These are phyloP conservation scores for Nymphaea colorata DNA, from an alignment of 164 flowering plant species.

Conservation along the genomic window DNA sequence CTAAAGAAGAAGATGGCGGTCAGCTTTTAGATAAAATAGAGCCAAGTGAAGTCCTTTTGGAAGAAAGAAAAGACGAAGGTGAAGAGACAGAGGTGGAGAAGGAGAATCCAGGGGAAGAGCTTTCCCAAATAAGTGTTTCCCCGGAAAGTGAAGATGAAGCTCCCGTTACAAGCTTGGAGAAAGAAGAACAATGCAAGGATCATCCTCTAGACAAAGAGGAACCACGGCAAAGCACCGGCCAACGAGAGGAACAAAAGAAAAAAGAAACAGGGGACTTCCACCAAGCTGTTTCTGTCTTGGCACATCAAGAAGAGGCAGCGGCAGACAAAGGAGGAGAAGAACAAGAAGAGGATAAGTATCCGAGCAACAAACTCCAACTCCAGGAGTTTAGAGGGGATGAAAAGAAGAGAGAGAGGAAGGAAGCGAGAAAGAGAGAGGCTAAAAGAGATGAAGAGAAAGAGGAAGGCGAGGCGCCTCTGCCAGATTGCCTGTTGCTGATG, in stretches of 20 bases:
- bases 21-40: not conserved
- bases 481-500: slow-evolving; percentile 84
- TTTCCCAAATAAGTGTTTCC: not conserved
- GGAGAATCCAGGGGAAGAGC: not conserved
- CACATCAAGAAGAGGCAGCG: not conserved
- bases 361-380: not conserved
- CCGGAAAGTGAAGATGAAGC: slow-evolving; percentile 5
- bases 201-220: not conserved
- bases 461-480: slow-evolving; percentile 15
- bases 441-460: not conserved
- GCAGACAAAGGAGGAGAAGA: not conserved
- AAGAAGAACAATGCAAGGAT: slow-evolving; percentile 10
- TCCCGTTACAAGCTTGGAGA: not conserved
- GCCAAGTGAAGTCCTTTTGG: not conserved
- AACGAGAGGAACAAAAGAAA: not conserved
- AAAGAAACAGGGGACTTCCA: not conserved
- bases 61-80: not conserved
- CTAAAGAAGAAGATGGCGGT: not conserved
- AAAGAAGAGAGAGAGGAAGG: not conserved
- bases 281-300: not conserved
- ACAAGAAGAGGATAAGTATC: slow-evolving; percentile 8
- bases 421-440: not conserved
- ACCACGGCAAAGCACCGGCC: not conserved
- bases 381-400: not conserved
- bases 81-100: not conserved